These are phyloP conservation scores for Violaceomyces palustris DNA, from an alignment of 1,284 basidiomycete species.

Conservation along the genomic window DNA sequence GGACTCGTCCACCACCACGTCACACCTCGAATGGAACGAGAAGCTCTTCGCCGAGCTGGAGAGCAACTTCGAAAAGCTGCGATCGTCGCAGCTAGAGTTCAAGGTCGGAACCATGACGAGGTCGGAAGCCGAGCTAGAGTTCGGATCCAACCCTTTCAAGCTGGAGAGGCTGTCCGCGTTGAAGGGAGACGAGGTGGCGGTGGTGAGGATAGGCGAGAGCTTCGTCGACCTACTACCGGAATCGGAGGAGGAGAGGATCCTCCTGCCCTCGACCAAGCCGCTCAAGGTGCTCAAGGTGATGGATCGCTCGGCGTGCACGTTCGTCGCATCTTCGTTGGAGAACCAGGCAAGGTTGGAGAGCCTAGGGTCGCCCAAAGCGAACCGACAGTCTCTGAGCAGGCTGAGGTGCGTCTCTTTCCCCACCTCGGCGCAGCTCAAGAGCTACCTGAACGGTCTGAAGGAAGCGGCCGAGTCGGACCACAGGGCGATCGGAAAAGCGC, in stretches of 20 bases:
- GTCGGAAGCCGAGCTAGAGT: too few species aligned
- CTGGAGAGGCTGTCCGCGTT: slow-evolving; percentile 1
- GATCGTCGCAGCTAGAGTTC: background rate
- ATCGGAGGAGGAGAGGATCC: background rate
- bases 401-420: slow-evolving; percentile 22
- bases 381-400: slow-evolving; percentile 6
- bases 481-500: slow-evolving; percentile 33
- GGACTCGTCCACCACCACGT: background rate
- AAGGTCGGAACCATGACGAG: background rate
- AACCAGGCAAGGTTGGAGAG: too few species aligned
- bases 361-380: background rate
- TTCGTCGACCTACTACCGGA: slow-evolving; percentile 5
- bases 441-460: slow-evolving; percentile 1
- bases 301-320: slow-evolving; percentile 13
- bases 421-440: slow-evolving; percentile 4
- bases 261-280: slow-evolving; percentile 6
- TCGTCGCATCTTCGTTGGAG: too few species aligned
- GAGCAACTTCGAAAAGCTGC: background rate
- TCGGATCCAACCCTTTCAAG: slow-evolving; percentile 8
- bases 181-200: background rate
- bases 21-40: background rate
- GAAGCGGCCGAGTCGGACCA: slow-evolving; percentile 31
- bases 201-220: slow-evolving; percentile 6
- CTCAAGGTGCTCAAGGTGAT: slow-evolving; percentile 12
- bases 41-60: background rate